Evolutionary conservation across 345 rosid species (phyloP), one percentile per base, ranked within the genome.

Genomic region (Combretum micranthum): DNA sequence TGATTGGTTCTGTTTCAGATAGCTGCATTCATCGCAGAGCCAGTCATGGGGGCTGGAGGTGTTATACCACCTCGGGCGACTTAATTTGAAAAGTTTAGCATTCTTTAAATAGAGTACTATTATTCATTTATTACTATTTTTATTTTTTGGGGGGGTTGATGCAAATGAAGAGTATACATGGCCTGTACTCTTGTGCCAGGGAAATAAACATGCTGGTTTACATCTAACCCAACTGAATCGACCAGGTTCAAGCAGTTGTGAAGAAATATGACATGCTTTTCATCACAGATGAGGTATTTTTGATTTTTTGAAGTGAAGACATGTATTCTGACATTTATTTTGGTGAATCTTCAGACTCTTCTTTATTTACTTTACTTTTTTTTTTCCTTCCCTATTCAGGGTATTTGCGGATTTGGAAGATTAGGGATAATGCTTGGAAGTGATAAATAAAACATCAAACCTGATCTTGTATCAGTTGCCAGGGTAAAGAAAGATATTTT

Each of bases 31-130:
- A 89, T 93, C 3, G 97, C 96, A 21, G 99, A 89, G 57, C 97
- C 96, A 45, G 92, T 93, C 63, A 89, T 93, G 97, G 96, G 99
- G 52, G 97, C 96, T 46, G 97, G 99, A 44, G 97, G 97, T 42
- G 97, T 89, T 60, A 93, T 93, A 59, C 92, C 82, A 72, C 99
- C 97, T 25, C 97, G 96, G 52, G 90, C 87, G 44, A 85, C 96
- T 47, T 90, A 94, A 72, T 90, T 94, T 65, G 97, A 90, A 9
- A 90, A 94, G 96, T 96, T 87, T 64, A 64, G 9, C 44, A 42
- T 53, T 22, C 32, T 25, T 5, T 25, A 5, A 5, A 25, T 25
- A 25, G 32, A 2, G 32, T 25, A 2, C 32, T 5, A 2, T 5
- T 25, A 2, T 25, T 25, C 32, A 25, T 2, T 25, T 25, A 2